Conservation (phyloP, 768 basidiomycete species). For the Cyathus striatus region DNA sequence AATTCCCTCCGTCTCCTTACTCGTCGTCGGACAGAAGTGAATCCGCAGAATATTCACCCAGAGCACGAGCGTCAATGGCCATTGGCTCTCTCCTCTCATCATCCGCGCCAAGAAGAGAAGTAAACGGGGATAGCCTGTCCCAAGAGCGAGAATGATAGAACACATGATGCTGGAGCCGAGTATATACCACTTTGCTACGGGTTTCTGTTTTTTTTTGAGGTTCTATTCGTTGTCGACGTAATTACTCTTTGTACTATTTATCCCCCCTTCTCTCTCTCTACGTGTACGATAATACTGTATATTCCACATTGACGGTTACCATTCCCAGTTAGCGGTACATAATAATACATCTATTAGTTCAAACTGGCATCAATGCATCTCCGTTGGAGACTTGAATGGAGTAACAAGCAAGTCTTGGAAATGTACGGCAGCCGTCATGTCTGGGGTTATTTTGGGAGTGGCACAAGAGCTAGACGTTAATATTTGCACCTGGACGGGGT, state of each 20-base stretch:
- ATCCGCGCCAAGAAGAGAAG: conserved; percentile 30
- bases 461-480: conserved; percentile 1
- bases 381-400: no score
- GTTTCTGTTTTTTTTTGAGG: neutral
- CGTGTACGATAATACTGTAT: neutral
- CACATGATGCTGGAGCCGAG: conserved; percentile 2
- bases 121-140: conserved; percentile 24
- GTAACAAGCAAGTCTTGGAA: no score
- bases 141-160: conserved; percentile 20
- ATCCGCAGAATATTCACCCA: conserved; percentile 65
- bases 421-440: neutral
- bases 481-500: neutral
- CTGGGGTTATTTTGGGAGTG: neutral
- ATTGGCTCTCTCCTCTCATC: conserved; percentile 68
- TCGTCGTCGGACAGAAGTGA: conserved; percentile 63
- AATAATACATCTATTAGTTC: no score
- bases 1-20: conserved; percentile 70
- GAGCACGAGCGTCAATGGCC: conserved; percentile 71
- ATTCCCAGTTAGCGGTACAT: no score
- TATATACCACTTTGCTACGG: neutral
- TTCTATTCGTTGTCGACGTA: neutral
- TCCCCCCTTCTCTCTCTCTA: neutral
- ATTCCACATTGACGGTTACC: neutral
- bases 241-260: neutral
- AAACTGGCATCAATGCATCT: no score